Base-by-base conservation (phyloP, 2,329 filamentous ascomycete genomes). In the Paecilomyces niveus region DNA sequence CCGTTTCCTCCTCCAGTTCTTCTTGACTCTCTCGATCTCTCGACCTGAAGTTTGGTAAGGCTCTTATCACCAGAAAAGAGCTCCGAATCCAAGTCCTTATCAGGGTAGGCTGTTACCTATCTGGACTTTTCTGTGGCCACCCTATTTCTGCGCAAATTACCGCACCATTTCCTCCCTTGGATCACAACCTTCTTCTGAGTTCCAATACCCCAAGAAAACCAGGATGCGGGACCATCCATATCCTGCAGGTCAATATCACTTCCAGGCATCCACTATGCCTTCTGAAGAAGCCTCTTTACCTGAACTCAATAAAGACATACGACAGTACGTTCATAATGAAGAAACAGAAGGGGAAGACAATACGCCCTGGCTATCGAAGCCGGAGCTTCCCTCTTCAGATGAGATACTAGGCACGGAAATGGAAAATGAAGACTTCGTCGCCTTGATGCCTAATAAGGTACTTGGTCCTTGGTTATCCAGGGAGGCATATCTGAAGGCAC, bases 401-500 rank as follows among this genome's bases (percentile, higher is more conserved):
- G 78, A 80, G 58, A 68, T 80, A 11, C 57, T 75, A 26, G 70
- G 68, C 3, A 62, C 56, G 9, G 62, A 64, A 33, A 59, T 58
- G 8, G 57, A 61, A 9, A 62, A 66, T 15, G 64, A 66, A 39
- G 65, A 71, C 8, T 61, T 59, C 22, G 65, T 78, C 2, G 64
- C 73, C 3, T 68, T 86, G 0, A 73, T 77, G 0, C 65, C 75
- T 0, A 90, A 90, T 64, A 76, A 76, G 6, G 76, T 86, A 21
- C 62, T 81, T 0, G 78, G 78, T 0, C 76, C 85, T 0, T 93
- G 87, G 79, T 62, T 73, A 0, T 84, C 79, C 3, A 87, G 83
- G 53, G 79, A 85, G 1, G 77, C 80, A 0, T 96, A 96, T 59
- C 77, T 96, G 0, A 77, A 84, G 32, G 82, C 85, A 0, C 89